A percentile compares a stretch with the other conserved stretches of the same genome.
Evolutionary conservation across 768 basidiomycete species (phyloP).

Genomic region (Naganishia kalamii): DNA sequence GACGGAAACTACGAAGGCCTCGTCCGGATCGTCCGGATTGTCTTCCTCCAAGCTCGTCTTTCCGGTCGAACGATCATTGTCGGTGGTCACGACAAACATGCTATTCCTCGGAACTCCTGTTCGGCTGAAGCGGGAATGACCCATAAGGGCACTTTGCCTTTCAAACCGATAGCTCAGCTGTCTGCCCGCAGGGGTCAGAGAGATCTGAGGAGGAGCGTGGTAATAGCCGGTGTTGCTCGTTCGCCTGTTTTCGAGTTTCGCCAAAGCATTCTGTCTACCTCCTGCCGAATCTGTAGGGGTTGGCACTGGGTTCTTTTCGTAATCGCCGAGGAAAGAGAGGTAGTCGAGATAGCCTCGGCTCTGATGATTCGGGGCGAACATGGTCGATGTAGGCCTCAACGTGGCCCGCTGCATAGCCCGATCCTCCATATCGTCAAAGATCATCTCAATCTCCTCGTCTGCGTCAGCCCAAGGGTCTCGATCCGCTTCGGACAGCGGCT

Average conservation of each 20-base stretch:
- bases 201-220: background rate
- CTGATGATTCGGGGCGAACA: background rate
- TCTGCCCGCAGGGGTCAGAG: background rate
- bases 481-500: conserved; percentile 47
- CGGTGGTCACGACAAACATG: conserved; percentile 8
- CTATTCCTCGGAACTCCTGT: background rate
- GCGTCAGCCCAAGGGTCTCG: conserved; percentile 29
- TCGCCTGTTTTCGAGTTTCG: conserved; percentile 7
- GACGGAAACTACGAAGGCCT: background rate
- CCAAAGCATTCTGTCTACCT: background rate
- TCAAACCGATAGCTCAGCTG: conserved; percentile 9
- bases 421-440: conserved; percentile 12
- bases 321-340: background rate
- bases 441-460: conserved; percentile 50
- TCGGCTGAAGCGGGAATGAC: background rate
- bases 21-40: background rate
- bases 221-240: background rate
- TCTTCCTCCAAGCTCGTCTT: conserved; percentile 6
- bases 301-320: background rate
- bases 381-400: background rate
- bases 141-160: background rate
- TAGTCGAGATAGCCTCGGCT: conserved; percentile 8
- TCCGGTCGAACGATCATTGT: background rate
- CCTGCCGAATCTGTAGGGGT: background rate
- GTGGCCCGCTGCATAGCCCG: background rate